Evolutionary conservation across 1,139 yeast genomes (phyloP).

Genomic region (Scheffersomyces quercinus): DNA sequence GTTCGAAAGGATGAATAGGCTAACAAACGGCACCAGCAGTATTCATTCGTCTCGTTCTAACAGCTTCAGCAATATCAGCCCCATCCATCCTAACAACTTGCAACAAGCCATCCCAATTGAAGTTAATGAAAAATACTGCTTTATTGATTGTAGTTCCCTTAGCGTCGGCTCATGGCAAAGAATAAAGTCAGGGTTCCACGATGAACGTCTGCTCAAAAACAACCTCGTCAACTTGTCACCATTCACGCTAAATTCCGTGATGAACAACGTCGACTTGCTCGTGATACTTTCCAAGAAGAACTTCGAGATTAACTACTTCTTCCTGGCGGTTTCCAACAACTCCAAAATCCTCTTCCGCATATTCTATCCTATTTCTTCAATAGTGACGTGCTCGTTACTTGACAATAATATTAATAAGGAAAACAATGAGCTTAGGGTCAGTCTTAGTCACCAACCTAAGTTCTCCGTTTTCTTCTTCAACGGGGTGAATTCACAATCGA

Average conservation of each 20-base stretch:
- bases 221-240: slow-evolving; percentile 66
- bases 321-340: slow-evolving; percentile 66
- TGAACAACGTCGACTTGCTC: slow-evolving; percentile 67
- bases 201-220: slow-evolving; percentile 38
- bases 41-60: slow-evolving; percentile 22
- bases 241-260: slow-evolving; percentile 56
- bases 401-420: slow-evolving; percentile 46
- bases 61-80: slow-evolving; percentile 16
- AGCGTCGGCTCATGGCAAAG: slow-evolving; percentile 83
- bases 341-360: slow-evolving; percentile 69
- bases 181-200: slow-evolving; percentile 60
- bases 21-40: slow-evolving; percentile 4
- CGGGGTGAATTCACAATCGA: slow-evolving; percentile 50
- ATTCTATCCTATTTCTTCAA: slow-evolving; percentile 58
- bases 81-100: not conserved
- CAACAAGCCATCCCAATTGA: slow-evolving; percentile 44
- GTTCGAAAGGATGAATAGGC: slow-evolving; percentile 46
- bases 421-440: slow-evolving; percentile 52
- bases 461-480: slow-evolving; percentile 71
- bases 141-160: slow-evolving; percentile 64
- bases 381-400: slow-evolving; percentile 47
- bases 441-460: slow-evolving; percentile 62
- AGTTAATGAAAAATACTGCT: slow-evolving; percentile 65
- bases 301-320: slow-evolving; percentile 71
- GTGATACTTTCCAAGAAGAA: slow-evolving; percentile 68